Evolutionary conservation across 352 stramenopile species (phyloP).

Genomic region (Phytophthora nicotianae): DNA sequence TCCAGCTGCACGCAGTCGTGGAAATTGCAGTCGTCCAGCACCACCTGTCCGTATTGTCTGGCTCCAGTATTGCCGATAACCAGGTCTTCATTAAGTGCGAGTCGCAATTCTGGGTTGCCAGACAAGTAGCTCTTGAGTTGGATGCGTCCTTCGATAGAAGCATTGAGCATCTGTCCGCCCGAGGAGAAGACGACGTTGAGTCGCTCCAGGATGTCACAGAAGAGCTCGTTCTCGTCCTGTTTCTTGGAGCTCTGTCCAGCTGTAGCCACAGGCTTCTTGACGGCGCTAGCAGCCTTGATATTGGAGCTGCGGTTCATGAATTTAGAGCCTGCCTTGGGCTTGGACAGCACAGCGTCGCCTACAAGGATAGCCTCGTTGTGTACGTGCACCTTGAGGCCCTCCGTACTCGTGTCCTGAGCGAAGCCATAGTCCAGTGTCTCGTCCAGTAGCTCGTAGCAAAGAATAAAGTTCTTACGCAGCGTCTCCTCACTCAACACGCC

Average conservation of each 20-base stretch:
- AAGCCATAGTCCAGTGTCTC: slow-evolving; percentile 99
- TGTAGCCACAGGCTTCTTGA: slow-evolving; percentile 89
- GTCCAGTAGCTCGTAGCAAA: slow-evolving; percentile 99
- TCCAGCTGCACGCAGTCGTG: slow-evolving; percentile 98
- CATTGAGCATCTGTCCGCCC: slow-evolving; percentile 97
- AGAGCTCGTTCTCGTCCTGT: slow-evolving; percentile 98
- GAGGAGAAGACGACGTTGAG: slow-evolving; percentile 97
- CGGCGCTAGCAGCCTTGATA: slow-evolving; percentile 82
- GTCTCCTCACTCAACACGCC: slow-evolving; percentile 97
- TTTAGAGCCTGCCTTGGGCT: slow-evolving; percentile 93
- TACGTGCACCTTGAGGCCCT: slow-evolving; percentile 97
- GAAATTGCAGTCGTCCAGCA: slow-evolving; percentile 99
- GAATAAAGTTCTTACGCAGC: slow-evolving; percentile 99
- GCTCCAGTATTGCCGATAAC: slow-evolving; percentile 91
- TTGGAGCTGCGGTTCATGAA: slow-evolving; percentile 79
- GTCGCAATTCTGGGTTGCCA: slow-evolving; percentile 96
- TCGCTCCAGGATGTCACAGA: slow-evolving; percentile 98
- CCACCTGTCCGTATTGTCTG: slow-evolving; percentile 90
- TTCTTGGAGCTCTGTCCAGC: slow-evolving; percentile 77
- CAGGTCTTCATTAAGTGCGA: slow-evolving; percentile 98
- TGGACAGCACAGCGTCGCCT: slow-evolving; percentile 74
- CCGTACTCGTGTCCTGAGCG: slow-evolving; percentile 97
- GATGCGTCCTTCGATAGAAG: slow-evolving; percentile 97
- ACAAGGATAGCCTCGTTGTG: slow-evolving; percentile 98
- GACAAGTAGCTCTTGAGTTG: slow-evolving; percentile 99